These are phyloP conservation scores for Scytalidium sp. DNA, from an alignment of 2,329 filamentous ascomycete genomes.

Conservation along the genomic window DNA sequence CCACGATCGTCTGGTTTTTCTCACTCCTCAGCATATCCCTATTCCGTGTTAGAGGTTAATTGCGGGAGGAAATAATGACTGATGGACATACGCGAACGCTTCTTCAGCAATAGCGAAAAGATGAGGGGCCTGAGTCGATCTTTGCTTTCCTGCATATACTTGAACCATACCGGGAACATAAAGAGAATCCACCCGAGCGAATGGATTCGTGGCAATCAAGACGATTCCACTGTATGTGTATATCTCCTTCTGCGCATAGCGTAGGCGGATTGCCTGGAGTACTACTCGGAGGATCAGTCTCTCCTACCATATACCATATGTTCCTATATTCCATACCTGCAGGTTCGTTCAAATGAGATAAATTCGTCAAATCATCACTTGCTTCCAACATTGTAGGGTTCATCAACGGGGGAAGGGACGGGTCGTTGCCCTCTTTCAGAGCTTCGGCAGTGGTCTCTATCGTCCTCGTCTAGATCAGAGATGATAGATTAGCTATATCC, in stretches of 20 bases:
- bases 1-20: slow-evolving; percentile 97
- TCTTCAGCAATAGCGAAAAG: slow-evolving; percentile 98
- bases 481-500: slow-evolving; percentile 21
- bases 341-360: slow-evolving; percentile 97
- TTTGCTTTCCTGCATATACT: slow-evolving; percentile 94
- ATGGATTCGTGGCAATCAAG: slow-evolving; percentile 96
- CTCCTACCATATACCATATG: slow-evolving; percentile 9
- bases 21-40: slow-evolving; percentile 96
- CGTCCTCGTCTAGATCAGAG: slow-evolving; percentile 62
- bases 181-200: slow-evolving; percentile 93
- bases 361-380: slow-evolving; percentile 94
- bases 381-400: slow-evolving; percentile 98
- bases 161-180: slow-evolving; percentile 99
- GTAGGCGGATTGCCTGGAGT: slow-evolving; percentile 92
- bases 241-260: slow-evolving; percentile 98
- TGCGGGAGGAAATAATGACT: background rate
- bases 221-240: slow-evolving; percentile 99
- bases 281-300: slow-evolving; percentile 54
- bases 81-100: slow-evolving; percentile 82
- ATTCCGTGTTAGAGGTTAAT: slow-evolving; percentile 35
- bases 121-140: slow-evolving; percentile 95
- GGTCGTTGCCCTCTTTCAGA: slow-evolving; percentile 73
- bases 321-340: slow-evolving; percentile 63
- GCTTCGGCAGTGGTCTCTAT: slow-evolving; percentile 75
- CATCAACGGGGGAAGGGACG: slow-evolving; percentile 87